Base-by-base conservation (phyloP, 2,329 filamentous ascomycete species). In the Immersiporthe knoxdaviesiana region DNA sequence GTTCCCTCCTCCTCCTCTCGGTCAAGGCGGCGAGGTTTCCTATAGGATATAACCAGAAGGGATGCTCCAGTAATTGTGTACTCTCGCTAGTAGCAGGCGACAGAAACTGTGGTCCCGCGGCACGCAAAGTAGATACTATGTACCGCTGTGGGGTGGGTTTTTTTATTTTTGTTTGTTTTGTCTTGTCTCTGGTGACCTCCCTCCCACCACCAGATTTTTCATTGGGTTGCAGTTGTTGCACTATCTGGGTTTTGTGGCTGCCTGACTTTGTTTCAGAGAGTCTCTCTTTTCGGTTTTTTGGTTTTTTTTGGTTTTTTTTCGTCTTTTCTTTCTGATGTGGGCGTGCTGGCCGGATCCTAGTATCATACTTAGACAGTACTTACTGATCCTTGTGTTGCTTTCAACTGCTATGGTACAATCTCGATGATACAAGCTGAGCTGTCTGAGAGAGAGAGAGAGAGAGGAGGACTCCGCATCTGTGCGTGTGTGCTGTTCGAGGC, bases 201-300 rank as follows among this genome's bases (percentile, higher is more conserved):
- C 47, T 8, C 35, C 35, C 35, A 35, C 35, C 35, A 47, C 5
- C 18, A 47, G 4, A 16, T 16, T 27, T 16, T 27, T 4, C 52
- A 18, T 54, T 66, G 50, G 58, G 21, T 37, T 62, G 37, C 41
- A 65, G 39, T 59, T 37, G 62, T 66, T 68, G 58, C 66, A 66
- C 59, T 24, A 35, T n/a, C 65, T 39, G 35, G 32, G 50, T 66
- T 66, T 30, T 50, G 61, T 67, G 68, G 60, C 56, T 61, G 35
- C 32, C 12, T 61, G n/a, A 41, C 50, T 54, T n/a, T 47, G 65
- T 62, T 67, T 67, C 58, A 44, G 52, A 58, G 47, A 10, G 44
- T 37, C 39, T 54, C 37, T 18, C 30, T 18, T 44, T 56, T 27
- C 30, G 24, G 21, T 56, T 65, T 16, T 30, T 18, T 59, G n/a